Percentiles rank a stretch among this genome's conserved stretches.
These are phyloP conservation scores for Torulaspora gathmanii DNA, from an alignment of 805 yeast species.

Conservation along the genomic window DNA sequence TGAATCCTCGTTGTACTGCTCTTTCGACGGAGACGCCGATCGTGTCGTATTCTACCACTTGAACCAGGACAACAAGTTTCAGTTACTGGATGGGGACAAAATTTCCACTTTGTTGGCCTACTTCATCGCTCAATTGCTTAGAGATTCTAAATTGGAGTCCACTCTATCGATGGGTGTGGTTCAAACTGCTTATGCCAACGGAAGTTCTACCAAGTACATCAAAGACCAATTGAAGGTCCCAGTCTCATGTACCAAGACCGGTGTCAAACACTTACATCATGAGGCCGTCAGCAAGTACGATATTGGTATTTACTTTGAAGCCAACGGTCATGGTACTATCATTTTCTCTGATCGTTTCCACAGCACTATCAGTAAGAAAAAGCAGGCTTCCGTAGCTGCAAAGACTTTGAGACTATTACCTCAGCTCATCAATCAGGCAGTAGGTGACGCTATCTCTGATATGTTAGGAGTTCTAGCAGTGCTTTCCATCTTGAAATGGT, in stretches of 20 bases:
- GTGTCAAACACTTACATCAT: slow-evolving; percentile 94
- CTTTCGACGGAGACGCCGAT: slow-evolving; percentile 98
- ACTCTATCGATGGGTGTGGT: slow-evolving; percentile 67
- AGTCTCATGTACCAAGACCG: slow-evolving; percentile 87
- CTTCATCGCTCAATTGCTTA: slow-evolving; percentile 51
- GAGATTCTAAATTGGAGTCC: slow-evolving; percentile 40
- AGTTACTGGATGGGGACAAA: slow-evolving; percentile 85
- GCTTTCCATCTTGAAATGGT: slow-evolving; percentile 48
- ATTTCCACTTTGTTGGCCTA: slow-evolving; percentile 80
- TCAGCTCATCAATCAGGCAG: slow-evolving; percentile 85
- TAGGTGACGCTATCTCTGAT: slow-evolving; percentile 98
- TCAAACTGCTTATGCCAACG: slow-evolving; percentile 98
- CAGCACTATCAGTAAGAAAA: slow-evolving; percentile 38
- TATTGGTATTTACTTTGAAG: slow-evolving; percentile 93
- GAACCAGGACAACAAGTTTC: slow-evolving; percentile 40
- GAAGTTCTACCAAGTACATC: slow-evolving; percentile 75
- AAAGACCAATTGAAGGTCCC: slow-evolving; percentile 60
- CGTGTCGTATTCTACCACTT: slow-evolving; percentile 77
- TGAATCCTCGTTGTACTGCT: slow-evolving; percentile 56
- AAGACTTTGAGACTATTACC: slow-evolving; percentile 55
- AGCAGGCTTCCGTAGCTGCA: slow-evolving; percentile 37
- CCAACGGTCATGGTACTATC: slow-evolving; percentile 98
- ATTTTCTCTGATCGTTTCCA: slow-evolving; percentile 59
- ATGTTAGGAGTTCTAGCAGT: slow-evolving; percentile 71
- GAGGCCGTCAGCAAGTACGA: slow-evolving; percentile 76